These are phyloP conservation scores for Perilla frutescens DNA, from an alignment of 257 asterid genomes.

Conservation along the genomic window DNA sequence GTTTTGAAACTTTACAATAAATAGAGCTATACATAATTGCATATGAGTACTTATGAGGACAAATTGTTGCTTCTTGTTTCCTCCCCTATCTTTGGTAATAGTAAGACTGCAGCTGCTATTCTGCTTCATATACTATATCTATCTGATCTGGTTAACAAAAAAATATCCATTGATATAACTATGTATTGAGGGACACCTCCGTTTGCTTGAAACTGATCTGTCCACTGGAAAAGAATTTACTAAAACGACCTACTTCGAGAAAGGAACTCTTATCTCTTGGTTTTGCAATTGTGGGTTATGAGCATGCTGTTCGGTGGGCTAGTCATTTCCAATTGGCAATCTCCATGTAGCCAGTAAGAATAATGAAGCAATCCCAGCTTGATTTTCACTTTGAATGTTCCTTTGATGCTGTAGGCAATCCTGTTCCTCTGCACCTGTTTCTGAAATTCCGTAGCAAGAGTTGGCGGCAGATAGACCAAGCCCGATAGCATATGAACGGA, in stretches of 20 bases:
- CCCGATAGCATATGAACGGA: constrained; percentile 68
- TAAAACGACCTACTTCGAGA: constrained; percentile 26
- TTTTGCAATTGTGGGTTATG: constrained; percentile 65
- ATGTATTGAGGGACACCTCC: background rate
- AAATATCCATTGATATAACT: background rate
- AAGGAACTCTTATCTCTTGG: constrained; percentile 54
- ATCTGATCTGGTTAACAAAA: constrained; percentile 22
- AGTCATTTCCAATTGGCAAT: constrained; percentile 79
- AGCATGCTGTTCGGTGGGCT: constrained; percentile 78
- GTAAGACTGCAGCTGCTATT: constrained; percentile 12
- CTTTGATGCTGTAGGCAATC: constrained; percentile 60
- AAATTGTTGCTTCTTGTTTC: background rate
- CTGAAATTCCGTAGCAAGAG: constrained; percentile 63
- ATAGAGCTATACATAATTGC: background rate
- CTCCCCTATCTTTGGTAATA: background rate
- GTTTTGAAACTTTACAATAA: constrained; percentile 9
- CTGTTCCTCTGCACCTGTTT: constrained; percentile 67
- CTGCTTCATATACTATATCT: constrained; percentile 7
- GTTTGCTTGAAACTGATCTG: constrained; percentile 19
- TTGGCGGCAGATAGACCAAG: constrained; percentile 64
- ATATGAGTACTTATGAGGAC: background rate
- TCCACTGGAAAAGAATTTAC: constrained; percentile 24
- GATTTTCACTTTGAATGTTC: constrained; percentile 61
- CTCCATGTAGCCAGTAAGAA: constrained; percentile 73
- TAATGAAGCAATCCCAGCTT: constrained; percentile 65